Percentiles rank a stretch among this genome's conserved stretches.
Conservation (phyloP, 345 rosid species). For the Rhodamnia argentea region DNA sequence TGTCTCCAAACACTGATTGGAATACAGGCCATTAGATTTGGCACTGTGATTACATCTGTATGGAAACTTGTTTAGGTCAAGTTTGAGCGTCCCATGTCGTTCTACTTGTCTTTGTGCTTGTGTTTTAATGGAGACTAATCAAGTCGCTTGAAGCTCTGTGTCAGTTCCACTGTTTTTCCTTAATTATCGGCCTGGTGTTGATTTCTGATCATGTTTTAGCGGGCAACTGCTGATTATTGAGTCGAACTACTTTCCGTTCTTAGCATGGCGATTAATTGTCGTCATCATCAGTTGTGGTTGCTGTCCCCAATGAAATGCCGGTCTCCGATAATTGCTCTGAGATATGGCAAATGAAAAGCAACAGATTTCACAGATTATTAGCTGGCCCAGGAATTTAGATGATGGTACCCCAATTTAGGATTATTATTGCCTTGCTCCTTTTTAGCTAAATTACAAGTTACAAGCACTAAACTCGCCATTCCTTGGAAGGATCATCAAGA, state of each 20-base stretch:
- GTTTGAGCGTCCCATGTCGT: neutral
- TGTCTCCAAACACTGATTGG: neutral
- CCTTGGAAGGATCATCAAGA: neutral
- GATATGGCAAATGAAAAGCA: neutral
- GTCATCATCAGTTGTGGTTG: neutral
- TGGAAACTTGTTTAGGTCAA: neutral
- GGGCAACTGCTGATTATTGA: neutral
- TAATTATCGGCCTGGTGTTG: neutral
- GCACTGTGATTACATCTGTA: neutral
- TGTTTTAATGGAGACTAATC: neutral
- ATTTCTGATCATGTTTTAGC: neutral
- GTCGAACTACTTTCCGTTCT: neutral
- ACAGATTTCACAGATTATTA: neutral
- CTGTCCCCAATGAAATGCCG: neutral
- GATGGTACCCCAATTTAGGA: neutral
- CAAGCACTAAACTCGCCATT: neutral
- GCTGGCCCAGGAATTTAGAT: neutral
- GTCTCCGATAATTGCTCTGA: neutral
- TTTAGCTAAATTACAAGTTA: neutral
- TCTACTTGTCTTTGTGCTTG: neutral
- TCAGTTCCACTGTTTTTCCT: neutral
- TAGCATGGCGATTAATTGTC: neutral
- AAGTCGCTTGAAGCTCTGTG: neutral
- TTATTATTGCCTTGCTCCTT: fast-evolving
- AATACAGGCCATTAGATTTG: neutral